These are phyloP conservation scores for Fusarium tuaranense DNA, from an alignment of 2,329 filamentous ascomycete species.

Conservation along the genomic window DNA sequence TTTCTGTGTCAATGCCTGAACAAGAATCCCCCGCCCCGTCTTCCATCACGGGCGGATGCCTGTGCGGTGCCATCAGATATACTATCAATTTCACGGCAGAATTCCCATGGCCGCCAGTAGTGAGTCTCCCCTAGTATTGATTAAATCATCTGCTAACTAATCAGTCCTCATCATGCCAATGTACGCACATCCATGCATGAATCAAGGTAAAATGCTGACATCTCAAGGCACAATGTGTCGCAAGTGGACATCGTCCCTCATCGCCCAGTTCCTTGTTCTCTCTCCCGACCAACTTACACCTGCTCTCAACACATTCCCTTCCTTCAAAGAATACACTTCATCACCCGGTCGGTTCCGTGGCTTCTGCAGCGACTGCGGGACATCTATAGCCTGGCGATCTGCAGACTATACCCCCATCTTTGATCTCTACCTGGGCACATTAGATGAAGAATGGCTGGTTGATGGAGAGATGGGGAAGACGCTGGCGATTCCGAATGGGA, in stretches of 20 bases:
- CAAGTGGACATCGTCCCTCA: conserved; percentile 28
- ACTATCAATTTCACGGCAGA: conserved; percentile 13
- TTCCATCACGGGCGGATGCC: conserved; percentile 19
- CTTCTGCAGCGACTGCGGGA: conserved; percentile 18
- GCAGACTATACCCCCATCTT: conserved; percentile 21
- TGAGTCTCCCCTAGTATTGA: neutral
- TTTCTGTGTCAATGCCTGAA: neutral
- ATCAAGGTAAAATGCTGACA: neutral
- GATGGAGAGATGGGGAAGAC: neutral
- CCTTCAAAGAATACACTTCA: conserved; percentile 22
- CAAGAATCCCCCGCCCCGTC: neutral
- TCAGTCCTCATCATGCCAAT: conserved; percentile 28
- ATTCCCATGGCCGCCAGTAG: conserved; percentile 12
- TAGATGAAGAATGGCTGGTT: conserved; percentile 24
- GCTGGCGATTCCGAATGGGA: conserved; percentile 20
- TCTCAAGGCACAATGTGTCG: conserved; percentile 27
- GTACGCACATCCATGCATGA: neutral
- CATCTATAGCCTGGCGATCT: conserved; percentile 24
- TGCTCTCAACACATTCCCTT: neutral
- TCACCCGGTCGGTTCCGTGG: conserved; percentile 20
- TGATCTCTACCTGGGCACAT: conserved; percentile 23
- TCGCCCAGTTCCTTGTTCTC: conserved; percentile 26
- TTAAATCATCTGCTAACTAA: neutral
- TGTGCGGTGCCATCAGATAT: conserved; percentile 20
- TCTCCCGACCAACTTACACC: conserved; percentile 9